Conservation (phyloP, 169 alveolate genomes). For the Plasmodium gonderi region DNA sequence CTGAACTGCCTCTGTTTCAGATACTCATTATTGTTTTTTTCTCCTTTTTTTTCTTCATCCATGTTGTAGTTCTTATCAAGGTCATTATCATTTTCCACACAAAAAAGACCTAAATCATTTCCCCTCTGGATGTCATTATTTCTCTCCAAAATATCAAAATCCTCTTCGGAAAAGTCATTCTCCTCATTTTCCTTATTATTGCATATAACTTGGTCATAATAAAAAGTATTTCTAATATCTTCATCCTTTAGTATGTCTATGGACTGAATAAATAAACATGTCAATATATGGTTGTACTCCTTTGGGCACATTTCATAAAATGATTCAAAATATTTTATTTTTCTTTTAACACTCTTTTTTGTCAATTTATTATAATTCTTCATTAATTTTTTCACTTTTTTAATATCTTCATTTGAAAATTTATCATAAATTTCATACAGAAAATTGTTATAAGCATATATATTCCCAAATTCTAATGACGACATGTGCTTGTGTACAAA, state of each 20-base stretch:
- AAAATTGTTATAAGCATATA: slow-evolving; percentile 64
- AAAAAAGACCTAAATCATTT: neutral
- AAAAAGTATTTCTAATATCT: slow-evolving; percentile 64
- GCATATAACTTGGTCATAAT: slow-evolving; percentile 33
- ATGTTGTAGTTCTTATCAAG: neutral
- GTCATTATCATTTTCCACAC: neutral
- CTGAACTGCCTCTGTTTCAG: neutral
- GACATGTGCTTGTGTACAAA: slow-evolving; percentile 18
- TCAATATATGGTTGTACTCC: slow-evolving; percentile 38
- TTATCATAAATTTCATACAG: slow-evolving; percentile 73
- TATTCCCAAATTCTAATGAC: slow-evolving; percentile 22
- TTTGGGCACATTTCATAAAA: slow-evolving; percentile 59
- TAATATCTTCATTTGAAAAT: slow-evolving; percentile 46
- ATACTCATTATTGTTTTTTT: neutral
- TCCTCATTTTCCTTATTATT: slow-evolving; percentile 13
- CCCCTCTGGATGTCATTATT: neutral
- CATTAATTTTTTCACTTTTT: slow-evolving; percentile 62
- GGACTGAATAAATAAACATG: slow-evolving; percentile 68
- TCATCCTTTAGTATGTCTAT: slow-evolving; percentile 43
- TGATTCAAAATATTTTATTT: slow-evolving; percentile 53
- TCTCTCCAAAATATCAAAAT: neutral
- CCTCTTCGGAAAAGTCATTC: neutral
- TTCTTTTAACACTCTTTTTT: slow-evolving; percentile 25
- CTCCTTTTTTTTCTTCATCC: neutral
- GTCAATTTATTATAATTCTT: slow-evolving; percentile 49